Conservation (phyloP, 305 asterid species). For the Euphrasia arctica region DNA sequence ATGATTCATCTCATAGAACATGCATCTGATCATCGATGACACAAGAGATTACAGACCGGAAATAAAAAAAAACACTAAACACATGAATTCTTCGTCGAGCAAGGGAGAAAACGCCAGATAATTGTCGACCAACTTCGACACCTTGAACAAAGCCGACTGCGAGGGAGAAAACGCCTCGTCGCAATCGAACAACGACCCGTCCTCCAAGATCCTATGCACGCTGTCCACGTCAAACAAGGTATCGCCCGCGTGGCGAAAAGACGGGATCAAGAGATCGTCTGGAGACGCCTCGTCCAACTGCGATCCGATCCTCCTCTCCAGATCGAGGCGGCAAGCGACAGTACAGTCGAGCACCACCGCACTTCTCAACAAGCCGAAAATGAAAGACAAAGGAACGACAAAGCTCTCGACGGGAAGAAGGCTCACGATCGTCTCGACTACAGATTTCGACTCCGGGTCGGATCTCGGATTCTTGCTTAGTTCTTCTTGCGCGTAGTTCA, state of each 20-base stretch:
- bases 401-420: constrained; percentile 73
- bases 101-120: constrained; percentile 37
- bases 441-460: constrained; percentile 41
- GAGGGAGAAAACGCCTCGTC: constrained; percentile 59
- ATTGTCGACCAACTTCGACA: constrained; percentile 71
- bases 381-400: constrained; percentile 57
- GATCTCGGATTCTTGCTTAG: constrained; percentile 49
- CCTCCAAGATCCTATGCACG: constrained; percentile 79
- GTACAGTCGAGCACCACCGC: constrained; percentile 71
- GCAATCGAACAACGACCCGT: constrained; percentile 55
- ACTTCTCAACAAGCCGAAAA: constrained; percentile 64
- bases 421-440: constrained; percentile 64
- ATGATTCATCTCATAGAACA: constrained; percentile 31
- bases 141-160: constrained; percentile 69
- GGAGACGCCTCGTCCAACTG: constrained; percentile 71
- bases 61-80: no score
- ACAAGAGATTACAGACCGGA: no score
- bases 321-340: constrained; percentile 63
- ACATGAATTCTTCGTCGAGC: no score
- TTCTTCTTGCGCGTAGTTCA: constrained; percentile 70
- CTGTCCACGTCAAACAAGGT: constrained; percentile 79
- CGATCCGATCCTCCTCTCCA: constrained; percentile 82
- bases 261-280: constrained; percentile 78
- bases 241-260: constrained; percentile 24
- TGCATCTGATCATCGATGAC: constrained; percentile 23